phyloP scores from a whole-genome alignment of 2,329 filamentous ascomycete genomes.

The Shiraia bambusicola region DNA sequence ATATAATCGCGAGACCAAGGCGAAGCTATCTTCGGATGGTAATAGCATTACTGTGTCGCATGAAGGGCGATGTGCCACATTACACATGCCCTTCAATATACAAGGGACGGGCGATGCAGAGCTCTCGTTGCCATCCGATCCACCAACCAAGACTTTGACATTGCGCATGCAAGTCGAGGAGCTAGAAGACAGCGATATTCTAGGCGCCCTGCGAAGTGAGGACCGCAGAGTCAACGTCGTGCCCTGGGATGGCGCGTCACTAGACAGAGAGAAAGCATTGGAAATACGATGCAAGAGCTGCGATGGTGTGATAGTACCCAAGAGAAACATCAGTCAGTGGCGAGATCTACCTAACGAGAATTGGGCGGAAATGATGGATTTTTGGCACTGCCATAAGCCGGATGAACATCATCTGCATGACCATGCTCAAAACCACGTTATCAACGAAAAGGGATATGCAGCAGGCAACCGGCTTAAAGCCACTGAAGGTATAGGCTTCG shows the following conservation, averaged over 20 bases:
- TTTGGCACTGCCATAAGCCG: conserved; percentile 99
- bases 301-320: conserved; percentile 16
- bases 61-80: conserved; percentile 47
- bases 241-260: conserved; percentile 47
- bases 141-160: conserved; percentile 53
- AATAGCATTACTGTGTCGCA: conserved; percentile 49
- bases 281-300: conserved; percentile 35
- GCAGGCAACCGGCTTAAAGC: conserved; percentile 73
- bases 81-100: conserved; percentile 52
- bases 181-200: conserved; percentile 33
- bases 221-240: conserved; percentile 41
- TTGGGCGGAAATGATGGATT: conserved; percentile 99
- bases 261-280: conserved; percentile 25
- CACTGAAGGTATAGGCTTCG: conserved; percentile 67
- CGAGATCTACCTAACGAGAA: conserved; percentile 94
- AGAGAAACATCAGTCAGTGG: conserved; percentile 58
- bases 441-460: conserved; percentile 68
- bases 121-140: conserved; percentile 53
- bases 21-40: conserved; percentile 49
- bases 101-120: conserved; percentile 47
- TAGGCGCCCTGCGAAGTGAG: conserved; percentile 30
- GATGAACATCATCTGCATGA: conserved; percentile 60
- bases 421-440: conserved; percentile 39
- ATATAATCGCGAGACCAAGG: conserved; percentile 47
- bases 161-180: conserved; percentile 57